Evolutionary conservation across 305 asterid species (phyloP).

Genomic region (Solanum hybrid): DNA sequence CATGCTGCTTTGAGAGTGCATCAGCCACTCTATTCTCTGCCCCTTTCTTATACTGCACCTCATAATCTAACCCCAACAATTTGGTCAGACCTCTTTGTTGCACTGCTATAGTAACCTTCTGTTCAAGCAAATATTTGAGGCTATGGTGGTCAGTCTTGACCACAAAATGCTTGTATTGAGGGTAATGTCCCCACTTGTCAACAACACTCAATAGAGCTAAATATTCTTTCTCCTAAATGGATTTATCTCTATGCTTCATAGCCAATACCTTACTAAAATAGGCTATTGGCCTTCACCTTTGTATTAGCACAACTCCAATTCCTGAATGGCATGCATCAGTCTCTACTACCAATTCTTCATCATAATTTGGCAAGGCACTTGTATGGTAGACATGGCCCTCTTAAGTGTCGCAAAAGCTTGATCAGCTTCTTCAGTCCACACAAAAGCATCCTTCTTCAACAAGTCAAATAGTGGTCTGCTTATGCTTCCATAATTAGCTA

Average conservation of each 20-base stretch:
- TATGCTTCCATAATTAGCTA: neutral
- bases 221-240: neutral
- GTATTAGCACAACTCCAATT: neutral
- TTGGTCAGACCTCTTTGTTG: neutral
- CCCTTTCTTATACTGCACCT: neutral
- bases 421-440: neutral
- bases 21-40: neutral
- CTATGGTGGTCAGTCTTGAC: neutral
- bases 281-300: neutral
- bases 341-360: neutral
- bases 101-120: neutral
- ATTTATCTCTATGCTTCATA: neutral
- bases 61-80: neutral
- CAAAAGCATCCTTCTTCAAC: neutral
- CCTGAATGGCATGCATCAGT: neutral
- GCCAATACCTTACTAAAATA: neutral
- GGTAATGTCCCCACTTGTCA: neutral
- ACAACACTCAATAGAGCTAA: neutral
- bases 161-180: neutral
- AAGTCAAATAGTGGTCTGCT: neutral
- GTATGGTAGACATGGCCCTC: neutral
- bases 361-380: neutral
- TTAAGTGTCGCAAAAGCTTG: neutral
- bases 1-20: neutral
- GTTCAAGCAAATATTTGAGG: neutral